Evolutionary conservation across 805 yeast genomes (phyloP), one percentile per base, ranked within the genome.

Genomic region (Nakazawaea ernobii): DNA sequence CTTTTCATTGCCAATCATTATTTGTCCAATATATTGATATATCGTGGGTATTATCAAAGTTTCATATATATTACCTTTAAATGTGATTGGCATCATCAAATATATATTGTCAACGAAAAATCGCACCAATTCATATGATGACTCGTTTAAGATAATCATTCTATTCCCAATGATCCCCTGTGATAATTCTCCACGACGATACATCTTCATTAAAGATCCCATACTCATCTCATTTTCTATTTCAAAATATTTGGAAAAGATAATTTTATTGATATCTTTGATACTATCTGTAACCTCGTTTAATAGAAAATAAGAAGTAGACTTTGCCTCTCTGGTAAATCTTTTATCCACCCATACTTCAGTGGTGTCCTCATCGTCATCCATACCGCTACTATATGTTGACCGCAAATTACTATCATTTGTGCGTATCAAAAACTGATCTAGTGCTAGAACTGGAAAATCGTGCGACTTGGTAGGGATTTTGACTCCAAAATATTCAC

Each of bases 261-360:
- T 52, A n/a, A 56, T 55, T 24, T 43, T 40, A 29, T 59, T 55
- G 11, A 63, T 48, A 2, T 50, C 30, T 9, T 52, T 45, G 60
- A 59, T 55, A 14, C 55, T 55, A 9, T 48, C 43, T 1, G 51
- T 46, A 4, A 64, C 7, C 54, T 42, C 17, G 59, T 42, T 4
- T 56, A 52, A 38, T 56, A 59, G 42, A 57, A 63, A 1, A 10
- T 14, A 29, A 8, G 10, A 42, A 3, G 70, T 65, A 35, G 61
- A 42, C 24, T 55, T 39, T 3, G 68, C 69, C 48, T 61, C 63
- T 26, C 55, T 52, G 30, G 55, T 55, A 43, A 66, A 48, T 24
- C 62, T 52, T 15, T 65, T 63, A 48, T 65, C 67, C 26, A 66
- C 59, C 70, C 69, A 66, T 11, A 66, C 50, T 35, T 58, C 48